Conservation (phyloP, 495 filamentous ascomycete genomes). For the Daldinia childiae region DNA sequence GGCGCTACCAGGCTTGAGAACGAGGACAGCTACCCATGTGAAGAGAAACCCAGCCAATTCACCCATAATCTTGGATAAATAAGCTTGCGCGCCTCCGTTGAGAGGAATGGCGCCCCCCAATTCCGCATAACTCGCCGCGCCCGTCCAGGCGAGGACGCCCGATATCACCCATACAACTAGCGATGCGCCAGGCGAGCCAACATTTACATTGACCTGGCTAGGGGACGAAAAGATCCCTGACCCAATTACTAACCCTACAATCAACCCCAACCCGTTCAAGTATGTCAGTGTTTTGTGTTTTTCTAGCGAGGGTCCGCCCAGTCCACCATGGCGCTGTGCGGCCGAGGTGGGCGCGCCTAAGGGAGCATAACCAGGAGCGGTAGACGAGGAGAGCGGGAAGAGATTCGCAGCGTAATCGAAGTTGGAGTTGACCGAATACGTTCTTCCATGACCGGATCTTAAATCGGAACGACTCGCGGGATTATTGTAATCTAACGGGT, state of each 20-base stretch:
- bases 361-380: conserved; percentile 79
- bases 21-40: conserved; percentile 93
- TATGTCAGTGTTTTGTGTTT: conserved; percentile 96
- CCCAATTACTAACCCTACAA: conserved; percentile 95
- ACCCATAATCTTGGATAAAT: conserved; percentile 94
- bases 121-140: conserved; percentile 95
- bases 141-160: conserved; percentile 93
- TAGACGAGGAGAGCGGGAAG: conserved; percentile 90
- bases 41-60: conserved; percentile 92
- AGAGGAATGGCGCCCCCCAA: conserved; percentile 94
- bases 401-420: conserved; percentile 94
- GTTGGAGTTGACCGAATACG: conserved; percentile 88
- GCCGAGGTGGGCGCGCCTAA: conserved; percentile 74
- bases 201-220: conserved; percentile 91
- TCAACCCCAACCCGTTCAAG: conserved; percentile 87
- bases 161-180: conserved; percentile 91
- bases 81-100: conserved; percentile 93
- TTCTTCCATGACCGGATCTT: conserved; percentile 65
- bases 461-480: conserved; percentile 57
- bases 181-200: conserved; percentile 89
- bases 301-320: conserved; percentile 74
- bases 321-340: conserved; percentile 54
- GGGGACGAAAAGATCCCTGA: conserved; percentile 96
- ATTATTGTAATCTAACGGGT: conserved; percentile 73
- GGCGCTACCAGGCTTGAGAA: conserved; percentile 90